Percentiles rank a stretch among this genome's conserved stretches.
Conservation (phyloP, 192 early-diverging fungal genomes). For the Coemansia umbellata region DNA sequence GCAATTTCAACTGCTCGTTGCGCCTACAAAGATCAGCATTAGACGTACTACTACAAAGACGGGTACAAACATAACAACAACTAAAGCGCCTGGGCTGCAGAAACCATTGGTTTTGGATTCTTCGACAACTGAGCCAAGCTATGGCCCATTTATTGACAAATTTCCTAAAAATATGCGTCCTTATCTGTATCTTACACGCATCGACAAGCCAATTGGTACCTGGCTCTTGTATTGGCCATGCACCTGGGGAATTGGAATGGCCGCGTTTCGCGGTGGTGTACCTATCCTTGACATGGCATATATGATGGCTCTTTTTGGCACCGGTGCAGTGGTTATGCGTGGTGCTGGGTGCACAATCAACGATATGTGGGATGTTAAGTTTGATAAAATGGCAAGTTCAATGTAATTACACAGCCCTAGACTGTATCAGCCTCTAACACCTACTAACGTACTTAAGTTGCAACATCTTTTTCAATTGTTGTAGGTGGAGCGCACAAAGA, state of each 20-base stretch:
- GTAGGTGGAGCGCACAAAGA: conserved; percentile 76
- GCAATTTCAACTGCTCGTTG: no score
- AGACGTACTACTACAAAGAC: no score
- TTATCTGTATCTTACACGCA: conserved; percentile 68
- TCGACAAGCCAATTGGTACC: conserved; percentile 91
- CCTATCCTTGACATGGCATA: conserved; percentile 53
- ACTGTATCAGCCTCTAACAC: no score
- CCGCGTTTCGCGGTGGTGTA: conserved; percentile 56
- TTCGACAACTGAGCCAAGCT: conserved; percentile 3
- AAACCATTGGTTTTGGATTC: no score
- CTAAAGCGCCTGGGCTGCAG: no score
- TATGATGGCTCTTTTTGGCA: conserved; percentile 77
- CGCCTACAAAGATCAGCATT: no score
- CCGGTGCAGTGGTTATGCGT: conserved; percentile 86
- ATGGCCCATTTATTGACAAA: conserved; percentile 53
- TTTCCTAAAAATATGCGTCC: conserved; percentile 60
- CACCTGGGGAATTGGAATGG: conserved; percentile 74
- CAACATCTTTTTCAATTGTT: no score
- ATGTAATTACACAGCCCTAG: no score
- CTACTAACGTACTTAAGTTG: no score
- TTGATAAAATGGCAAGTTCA: conserved; percentile 64
- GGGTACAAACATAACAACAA: no score
- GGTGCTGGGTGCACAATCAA: conserved; percentile 97
- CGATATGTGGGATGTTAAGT: conserved; percentile 92
- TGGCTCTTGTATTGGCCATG: conserved; percentile 92